A percentile compares a stretch with the other conserved stretches of the same genome.
These are phyloP conservation scores for Podaxis pistillaris DNA, from an alignment of 768 basidiomycete genomes.

Conservation along the genomic window DNA sequence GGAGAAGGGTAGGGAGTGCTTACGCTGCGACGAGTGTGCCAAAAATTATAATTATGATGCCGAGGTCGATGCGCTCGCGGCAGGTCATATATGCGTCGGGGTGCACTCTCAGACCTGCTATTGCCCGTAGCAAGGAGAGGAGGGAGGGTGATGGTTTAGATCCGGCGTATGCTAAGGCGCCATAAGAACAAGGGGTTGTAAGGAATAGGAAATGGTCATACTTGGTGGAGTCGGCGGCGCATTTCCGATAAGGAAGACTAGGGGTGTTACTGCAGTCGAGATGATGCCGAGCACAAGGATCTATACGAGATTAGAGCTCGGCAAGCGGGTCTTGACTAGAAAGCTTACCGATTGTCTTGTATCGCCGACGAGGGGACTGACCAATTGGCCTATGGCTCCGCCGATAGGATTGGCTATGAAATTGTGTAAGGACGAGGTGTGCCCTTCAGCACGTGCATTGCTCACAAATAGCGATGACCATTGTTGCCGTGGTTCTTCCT, in stretches of 20 bases:
- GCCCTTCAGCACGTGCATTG: neutral
- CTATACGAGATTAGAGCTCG: constrained; percentile 32
- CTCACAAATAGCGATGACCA: constrained; percentile 52
- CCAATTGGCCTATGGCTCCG: constrained; percentile 67
- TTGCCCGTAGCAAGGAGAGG: constrained; percentile 49
- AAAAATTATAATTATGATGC: constrained; percentile 57
- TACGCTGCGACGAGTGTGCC: constrained; percentile 65
- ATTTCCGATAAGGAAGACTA: constrained; percentile 54
- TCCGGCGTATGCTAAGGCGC: constrained; percentile 57
- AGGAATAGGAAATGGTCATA: constrained; percentile 30
- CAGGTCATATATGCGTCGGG: constrained; percentile 55
- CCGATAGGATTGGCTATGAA: constrained; percentile 69
- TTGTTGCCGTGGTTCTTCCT: constrained; percentile 76
- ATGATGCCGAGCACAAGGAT: constrained; percentile 72
- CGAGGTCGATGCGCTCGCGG: constrained; percentile 71
- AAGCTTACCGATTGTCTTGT: constrained; percentile 56
- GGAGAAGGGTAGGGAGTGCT: constrained; percentile 22
- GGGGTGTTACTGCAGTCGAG: constrained; percentile 58
- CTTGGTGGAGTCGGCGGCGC: constrained; percentile 80
- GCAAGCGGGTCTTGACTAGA: neutral
- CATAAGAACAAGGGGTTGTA: constrained; percentile 14
- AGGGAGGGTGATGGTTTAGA: constrained; percentile 58
- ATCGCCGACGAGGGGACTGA: constrained; percentile 60
- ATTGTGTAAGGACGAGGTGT: neutral
- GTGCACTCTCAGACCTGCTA: constrained; percentile 42